Evolutionary conservation across 108 stramenopile species (phyloP), one percentile per base, ranked within the genome.

Genomic region (Nitzschia sp.): DNA sequence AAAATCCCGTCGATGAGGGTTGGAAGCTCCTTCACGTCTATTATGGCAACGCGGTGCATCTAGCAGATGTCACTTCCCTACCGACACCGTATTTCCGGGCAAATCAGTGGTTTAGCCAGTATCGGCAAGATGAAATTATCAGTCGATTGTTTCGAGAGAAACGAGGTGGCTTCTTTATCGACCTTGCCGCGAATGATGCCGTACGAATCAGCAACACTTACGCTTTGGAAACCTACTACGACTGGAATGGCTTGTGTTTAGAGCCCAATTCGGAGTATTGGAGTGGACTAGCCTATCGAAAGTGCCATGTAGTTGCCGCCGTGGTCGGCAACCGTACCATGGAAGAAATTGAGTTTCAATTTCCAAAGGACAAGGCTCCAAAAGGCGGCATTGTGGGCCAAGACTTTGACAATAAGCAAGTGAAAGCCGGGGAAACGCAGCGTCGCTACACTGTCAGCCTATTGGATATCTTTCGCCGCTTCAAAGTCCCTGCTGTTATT

Each of bases 111-210:
- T 84, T 73, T 62, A 72, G 73, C 21, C 84, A 85, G 61, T 72
- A 46, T 23, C 66, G 62, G 42, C 84, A 85, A 70, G 84, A 85
- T 54, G 66, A 78, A 46, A 59, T 81, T 34, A 71, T 85, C n/a
- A 54, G 32, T 13, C 34, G 45, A 28, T 47, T 78, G 46, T 56
- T 81, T 15, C 33, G 54, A 64, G 51, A 5, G 75, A 42, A 85
- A 69, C 32, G 57, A 53, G 56, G 70, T 1, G 84, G 84, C 21
- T 88, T 54, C 60, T 88, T 88, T 59, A 46, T 88, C 2, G 86
- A 88, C 65, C 54, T 88, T 29, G 86, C 86, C 6, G 71, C 83
- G 54, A 88, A 88, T 57, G 81, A 88, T 46, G 75, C 86, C 29
- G 1, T 71, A 3, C 42, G 49, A 15, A 58, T 77, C 13, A 75